A percentile compares a stretch with the other conserved stretches of the same genome.
These are phyloP conservation scores for Chaetoceros muelleri DNA, from an alignment of 108 stramenopile genomes.

Conservation along the genomic window DNA sequence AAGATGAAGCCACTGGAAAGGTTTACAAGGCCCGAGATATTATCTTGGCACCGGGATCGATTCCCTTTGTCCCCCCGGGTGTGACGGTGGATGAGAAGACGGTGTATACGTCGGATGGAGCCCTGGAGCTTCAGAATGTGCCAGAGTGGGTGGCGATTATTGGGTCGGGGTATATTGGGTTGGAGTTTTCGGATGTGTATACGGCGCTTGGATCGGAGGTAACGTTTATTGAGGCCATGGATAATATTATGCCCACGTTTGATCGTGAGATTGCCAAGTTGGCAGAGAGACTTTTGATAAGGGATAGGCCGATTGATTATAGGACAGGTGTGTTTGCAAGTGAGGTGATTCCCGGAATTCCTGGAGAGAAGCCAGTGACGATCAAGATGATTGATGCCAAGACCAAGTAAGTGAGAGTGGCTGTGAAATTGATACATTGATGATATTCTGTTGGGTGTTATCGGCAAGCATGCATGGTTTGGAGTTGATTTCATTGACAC, in stretches of 20 bases:
- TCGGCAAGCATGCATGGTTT: too few relatives aligned
- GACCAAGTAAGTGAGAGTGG: conserved; percentile 70
- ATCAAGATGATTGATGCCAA: conserved; percentile 99
- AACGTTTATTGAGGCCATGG: conserved; percentile 94
- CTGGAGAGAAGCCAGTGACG: conserved; percentile 93
- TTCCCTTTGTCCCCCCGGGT: conserved; percentile 97
- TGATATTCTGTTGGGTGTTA: too few relatives aligned
- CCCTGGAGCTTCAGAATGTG: conserved; percentile 79
- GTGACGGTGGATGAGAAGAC: conserved; percentile 93
- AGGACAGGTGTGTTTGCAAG: conserved; percentile 88
- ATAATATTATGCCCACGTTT: conserved; percentile 93
- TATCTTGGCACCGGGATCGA: conserved; percentile 94
- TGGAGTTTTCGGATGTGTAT: conserved; percentile 97
- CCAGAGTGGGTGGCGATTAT: conserved; percentile 98
- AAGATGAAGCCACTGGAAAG: conserved; percentile 76
- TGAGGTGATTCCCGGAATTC: conserved; percentile 93
- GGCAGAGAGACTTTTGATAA: conserved; percentile 92
- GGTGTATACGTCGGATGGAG: conserved; percentile 96
- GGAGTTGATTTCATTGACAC: too few relatives aligned
- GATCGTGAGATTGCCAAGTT: conserved; percentile 95
- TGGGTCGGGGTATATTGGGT: conserved; percentile 97
- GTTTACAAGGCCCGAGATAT: conserved; percentile 91
- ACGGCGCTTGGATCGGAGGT: conserved; percentile 95
- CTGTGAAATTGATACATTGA: too few relatives aligned
- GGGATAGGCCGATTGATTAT: conserved; percentile 89